Percentiles rank a stretch among this genome's conserved stretches.
phyloP scores from a whole-genome alignment of 2,329 filamentous ascomycete species.

The Neoascochyta sp. region DNA sequence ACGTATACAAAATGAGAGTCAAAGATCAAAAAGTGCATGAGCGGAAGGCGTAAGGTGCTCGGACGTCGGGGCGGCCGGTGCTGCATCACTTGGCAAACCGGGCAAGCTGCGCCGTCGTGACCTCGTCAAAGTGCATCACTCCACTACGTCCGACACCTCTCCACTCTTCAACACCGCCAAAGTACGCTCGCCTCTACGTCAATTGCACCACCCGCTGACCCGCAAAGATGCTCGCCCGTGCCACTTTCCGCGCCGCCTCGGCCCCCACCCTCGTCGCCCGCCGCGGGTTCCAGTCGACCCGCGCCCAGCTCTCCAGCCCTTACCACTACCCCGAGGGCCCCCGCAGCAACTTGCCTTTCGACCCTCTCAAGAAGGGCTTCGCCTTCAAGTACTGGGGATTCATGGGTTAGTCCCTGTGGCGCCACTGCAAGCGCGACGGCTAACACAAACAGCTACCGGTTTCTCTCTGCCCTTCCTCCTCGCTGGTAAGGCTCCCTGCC shows the following conservation, averaged over 20 bases:
- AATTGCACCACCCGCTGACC: constrained; percentile 37
- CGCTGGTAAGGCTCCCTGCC: constrained; percentile 63
- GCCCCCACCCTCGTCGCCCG: constrained; percentile 67
- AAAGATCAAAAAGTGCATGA: too few species aligned
- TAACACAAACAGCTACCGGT: constrained; percentile 52
- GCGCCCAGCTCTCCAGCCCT: constrained; percentile 77
- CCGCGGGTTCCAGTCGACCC: constrained; percentile 91
- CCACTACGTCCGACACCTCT: constrained; percentile 20
- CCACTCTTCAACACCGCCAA: constrained; percentile 26
- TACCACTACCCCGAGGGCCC: constrained; percentile 99
- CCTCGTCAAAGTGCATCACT: constrained; percentile 10
- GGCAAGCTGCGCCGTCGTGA: constrained; percentile 5
- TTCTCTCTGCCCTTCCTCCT: constrained; percentile 60
- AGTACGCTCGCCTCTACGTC: constrained; percentile 22
- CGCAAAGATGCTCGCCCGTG: constrained; percentile 71
- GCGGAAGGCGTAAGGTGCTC: constrained; percentile 1
- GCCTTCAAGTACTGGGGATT: constrained; percentile 77
- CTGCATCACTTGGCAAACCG: constrained; percentile 4
- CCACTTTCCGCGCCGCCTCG: constrained; percentile 59
- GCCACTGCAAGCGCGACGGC: constrained; percentile 16
- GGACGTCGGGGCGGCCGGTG: constrained; percentile 3
- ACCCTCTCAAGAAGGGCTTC: constrained; percentile 87
- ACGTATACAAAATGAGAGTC: too few species aligned
- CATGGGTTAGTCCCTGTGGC: constrained; percentile 59
- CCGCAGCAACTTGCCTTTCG: constrained; percentile 94